Evolutionary conservation across 768 basidiomycete species (phyloP), one percentile per base, ranked within the genome.

Genomic region (Imleria badia): DNA sequence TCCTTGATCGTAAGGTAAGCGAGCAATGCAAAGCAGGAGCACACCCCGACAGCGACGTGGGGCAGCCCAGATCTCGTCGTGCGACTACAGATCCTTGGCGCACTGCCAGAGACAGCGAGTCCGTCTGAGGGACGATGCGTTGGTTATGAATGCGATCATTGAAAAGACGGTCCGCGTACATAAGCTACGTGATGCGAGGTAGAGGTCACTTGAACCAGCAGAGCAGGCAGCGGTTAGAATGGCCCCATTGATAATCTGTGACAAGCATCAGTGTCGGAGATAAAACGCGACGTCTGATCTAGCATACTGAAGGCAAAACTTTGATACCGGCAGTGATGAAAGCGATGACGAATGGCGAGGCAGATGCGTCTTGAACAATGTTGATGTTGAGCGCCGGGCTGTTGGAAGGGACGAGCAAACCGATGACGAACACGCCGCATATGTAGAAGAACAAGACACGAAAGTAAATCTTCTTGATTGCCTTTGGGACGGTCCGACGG

Each of bases 81-180:
- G 47, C 73, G 70, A 26, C 63, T 46, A 49, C 86, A 84, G 43
- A 85, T 62, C 46, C 67, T 74, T 4, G 85, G 85, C 0, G 84
- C 82, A 51, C 81, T 77, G 0, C 80, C 78, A 19, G 75, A 74
- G 45, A 76, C 56, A 3, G 84, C 78, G 10, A 86, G 75, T 59
- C 80, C 79, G 58, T 85, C 59, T 85, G 72, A 1, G 72, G 49
- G 54, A 71, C 66, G 31, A 57, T 23, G 65, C 3, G n/a, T 29
- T 5, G 29, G 22, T 26, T 13, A 11, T 13, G 7, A 11, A 7
- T 15, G 5, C 5, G 3, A 5, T n/a, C 8, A 17, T 10, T 0
- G 17, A 15, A n/a, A 36, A 13, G 12, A 31, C 5, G n/a, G 17
- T n/a, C 6, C 10, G 14, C 46, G 2, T 31, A 48, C 53, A 43